Conservation (phyloP, 208 protist genomes). For the Trypanosoma brucei region DNA sequence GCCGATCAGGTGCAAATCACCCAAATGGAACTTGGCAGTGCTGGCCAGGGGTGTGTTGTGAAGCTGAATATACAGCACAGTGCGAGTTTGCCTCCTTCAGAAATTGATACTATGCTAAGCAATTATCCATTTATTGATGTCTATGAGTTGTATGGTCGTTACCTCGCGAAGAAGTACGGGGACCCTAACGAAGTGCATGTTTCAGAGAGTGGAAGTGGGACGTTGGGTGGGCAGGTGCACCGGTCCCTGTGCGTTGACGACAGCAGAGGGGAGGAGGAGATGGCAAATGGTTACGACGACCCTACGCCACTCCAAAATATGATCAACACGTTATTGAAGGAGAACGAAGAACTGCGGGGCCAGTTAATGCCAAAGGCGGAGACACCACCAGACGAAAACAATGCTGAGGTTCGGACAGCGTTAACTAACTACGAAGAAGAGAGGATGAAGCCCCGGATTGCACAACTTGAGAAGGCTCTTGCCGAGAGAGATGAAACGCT, state of each 20-base stretch:
- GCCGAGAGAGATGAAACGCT: background rate
- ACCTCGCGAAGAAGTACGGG: background rate
- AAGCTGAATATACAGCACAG: constrained; percentile 42
- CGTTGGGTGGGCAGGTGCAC: too few relatives aligned
- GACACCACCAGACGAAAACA: too few relatives aligned
- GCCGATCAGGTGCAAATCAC: constrained; percentile 31
- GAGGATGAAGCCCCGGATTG: background rate
- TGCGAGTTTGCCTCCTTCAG: constrained; percentile 16
- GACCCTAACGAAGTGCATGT: background rate
- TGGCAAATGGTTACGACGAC: too few relatives aligned
- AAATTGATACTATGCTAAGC: constrained; percentile 1
- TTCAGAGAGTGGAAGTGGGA: background rate
- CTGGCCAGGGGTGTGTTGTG: constrained; percentile 15
- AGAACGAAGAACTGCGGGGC: too few relatives aligned
- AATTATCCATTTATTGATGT: constrained; percentile 1
- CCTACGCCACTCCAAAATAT: too few relatives aligned
- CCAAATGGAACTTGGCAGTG: constrained; percentile 22
- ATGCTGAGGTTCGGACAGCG: too few relatives aligned
- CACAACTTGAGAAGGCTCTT: background rate
- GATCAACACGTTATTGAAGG: too few relatives aligned
- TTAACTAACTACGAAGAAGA: background rate
- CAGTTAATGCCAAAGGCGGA: too few relatives aligned
- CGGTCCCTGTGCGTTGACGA: too few relatives aligned
- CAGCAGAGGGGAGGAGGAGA: too few relatives aligned
- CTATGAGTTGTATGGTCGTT: background rate